Conservation (phyloP, 179 eudicot species). For the Spinacia oleracea region DNA sequence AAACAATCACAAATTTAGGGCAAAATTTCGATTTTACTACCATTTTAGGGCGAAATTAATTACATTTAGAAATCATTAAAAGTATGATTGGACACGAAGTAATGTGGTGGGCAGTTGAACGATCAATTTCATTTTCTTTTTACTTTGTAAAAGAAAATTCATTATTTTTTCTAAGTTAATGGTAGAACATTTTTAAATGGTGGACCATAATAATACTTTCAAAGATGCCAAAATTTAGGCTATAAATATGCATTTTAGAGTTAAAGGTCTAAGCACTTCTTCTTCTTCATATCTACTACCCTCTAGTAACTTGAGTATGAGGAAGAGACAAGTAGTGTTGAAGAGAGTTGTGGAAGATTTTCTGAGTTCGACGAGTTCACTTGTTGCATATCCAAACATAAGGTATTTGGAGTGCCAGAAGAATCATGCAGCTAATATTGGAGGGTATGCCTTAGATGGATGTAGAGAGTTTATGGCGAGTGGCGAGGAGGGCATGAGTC, state of each 20-base stretch:
- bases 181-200: background rate
- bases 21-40: background rate
- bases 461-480: conserved; percentile 73
- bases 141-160: background rate
- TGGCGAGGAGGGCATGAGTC: conserved; percentile 54
- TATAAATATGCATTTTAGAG: background rate
- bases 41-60: background rate
- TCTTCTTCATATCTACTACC: too few species aligned
- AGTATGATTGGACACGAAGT: too few species aligned
- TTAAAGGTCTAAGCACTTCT: too few species aligned
- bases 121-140: background rate
- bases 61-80: too few species aligned
- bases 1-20: conserved; percentile 4
- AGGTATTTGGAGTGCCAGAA: conserved; percentile 54
- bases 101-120: background rate
- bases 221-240: background rate
- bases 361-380: background rate
- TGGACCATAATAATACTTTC: background rate
- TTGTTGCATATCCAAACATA: background rate
- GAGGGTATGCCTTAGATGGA: conserved; percentile 66
- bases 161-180: background rate
- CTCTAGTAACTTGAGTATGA: background rate
- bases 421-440: conserved; percentile 71
- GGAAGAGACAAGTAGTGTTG: conserved; percentile 11
- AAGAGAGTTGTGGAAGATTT: background rate